A percentile compares a stretch with the other conserved stretches of the same genome.
Conservation (phyloP, 352 stramenopile species). For the Phytopythium vexans region DNA sequence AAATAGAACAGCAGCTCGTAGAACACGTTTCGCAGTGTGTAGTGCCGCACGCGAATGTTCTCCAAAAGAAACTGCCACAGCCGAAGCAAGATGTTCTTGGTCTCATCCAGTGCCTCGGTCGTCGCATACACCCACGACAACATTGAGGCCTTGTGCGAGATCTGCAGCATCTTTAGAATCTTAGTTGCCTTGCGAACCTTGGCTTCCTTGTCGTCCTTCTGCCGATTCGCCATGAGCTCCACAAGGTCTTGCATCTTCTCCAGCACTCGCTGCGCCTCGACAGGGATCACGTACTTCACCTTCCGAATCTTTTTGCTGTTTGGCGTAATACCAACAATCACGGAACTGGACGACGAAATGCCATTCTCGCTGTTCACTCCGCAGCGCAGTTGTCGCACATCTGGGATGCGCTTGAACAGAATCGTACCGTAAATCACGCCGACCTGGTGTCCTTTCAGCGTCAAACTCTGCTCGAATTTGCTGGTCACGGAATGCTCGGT, state of each 20-base stretch:
- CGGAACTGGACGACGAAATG: conserved; percentile 84
- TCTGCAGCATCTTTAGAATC: conserved; percentile 88
- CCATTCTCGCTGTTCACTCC: conserved; percentile 87
- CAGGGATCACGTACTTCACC: conserved; percentile 76
- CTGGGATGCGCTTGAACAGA: conserved; percentile 86
- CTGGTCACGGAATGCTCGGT: conserved; percentile 78
- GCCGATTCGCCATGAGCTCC: conserved; percentile 81
- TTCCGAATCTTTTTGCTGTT: conserved; percentile 67
- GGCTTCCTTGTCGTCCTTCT: conserved; percentile 88
- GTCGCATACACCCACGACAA: conserved; percentile 87
- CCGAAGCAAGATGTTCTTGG: conserved; percentile 80
- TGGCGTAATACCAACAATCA: conserved; percentile 69
- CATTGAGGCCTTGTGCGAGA: conserved; percentile 89
- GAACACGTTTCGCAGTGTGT: conserved; percentile 87
- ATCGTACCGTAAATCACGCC: conserved; percentile 86
- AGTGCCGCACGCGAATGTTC: conserved; percentile 89
- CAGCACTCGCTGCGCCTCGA: conserved; percentile 83
- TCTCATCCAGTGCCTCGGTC: conserved; percentile 79
- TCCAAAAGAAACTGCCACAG: conserved; percentile 88
- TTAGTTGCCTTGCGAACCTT: conserved; percentile 90
- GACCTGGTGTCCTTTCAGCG: conserved; percentile 84
- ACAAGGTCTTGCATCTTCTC: conserved; percentile 89
- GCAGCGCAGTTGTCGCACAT: conserved; percentile 82
- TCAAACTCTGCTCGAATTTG: conserved; percentile 85
- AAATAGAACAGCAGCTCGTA: conserved; percentile 89